Conservation (phyloP, 768 basidiomycete genomes). For the Dentipellis fragilis region DNA sequence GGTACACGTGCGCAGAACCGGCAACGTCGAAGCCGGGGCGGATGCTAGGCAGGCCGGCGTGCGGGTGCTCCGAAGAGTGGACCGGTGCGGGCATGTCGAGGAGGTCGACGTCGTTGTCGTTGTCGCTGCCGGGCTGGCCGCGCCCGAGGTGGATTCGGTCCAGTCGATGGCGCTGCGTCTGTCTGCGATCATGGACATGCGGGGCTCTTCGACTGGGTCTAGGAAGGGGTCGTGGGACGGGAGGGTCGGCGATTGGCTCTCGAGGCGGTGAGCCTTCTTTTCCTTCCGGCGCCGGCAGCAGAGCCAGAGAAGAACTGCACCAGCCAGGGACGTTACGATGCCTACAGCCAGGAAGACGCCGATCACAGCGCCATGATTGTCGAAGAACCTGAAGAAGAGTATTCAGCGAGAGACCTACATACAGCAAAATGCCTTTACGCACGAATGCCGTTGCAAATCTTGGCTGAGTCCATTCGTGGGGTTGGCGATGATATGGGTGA, state of each 20-base stretch:
- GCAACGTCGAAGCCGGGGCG: background rate
- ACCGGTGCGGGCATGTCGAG: background rate
- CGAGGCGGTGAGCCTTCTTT: background rate
- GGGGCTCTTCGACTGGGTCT: slow-evolving; percentile 15
- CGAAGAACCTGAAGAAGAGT: slow-evolving; percentile 40
- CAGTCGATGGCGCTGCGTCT: background rate
- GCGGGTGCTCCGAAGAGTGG: background rate
- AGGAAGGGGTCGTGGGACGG: slow-evolving; percentile 27
- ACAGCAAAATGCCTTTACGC: background rate
- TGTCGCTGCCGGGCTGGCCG: background rate
- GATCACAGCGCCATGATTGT: slow-evolving; percentile 57
- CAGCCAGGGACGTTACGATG: slow-evolving; percentile 36
- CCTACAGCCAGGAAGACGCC: slow-evolving; percentile 69
- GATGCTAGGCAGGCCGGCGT: background rate
- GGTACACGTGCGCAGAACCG: background rate
- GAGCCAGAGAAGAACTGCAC: slow-evolving; percentile 34
- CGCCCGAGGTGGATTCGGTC: background rate
- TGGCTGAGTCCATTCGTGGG: slow-evolving; percentile 22
- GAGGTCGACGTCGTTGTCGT: background rate
- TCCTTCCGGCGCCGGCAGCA: slow-evolving; percentile 31
- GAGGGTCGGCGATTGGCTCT: slow-evolving; percentile 15
- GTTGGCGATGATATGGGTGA: slow-evolving; percentile 46
- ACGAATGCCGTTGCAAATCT: slow-evolving; percentile 3
- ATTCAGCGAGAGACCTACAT: background rate
- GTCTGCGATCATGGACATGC: background rate